Conservation (phyloP, 805 yeast genomes). For the Komagataella mondaviorum region DNA sequence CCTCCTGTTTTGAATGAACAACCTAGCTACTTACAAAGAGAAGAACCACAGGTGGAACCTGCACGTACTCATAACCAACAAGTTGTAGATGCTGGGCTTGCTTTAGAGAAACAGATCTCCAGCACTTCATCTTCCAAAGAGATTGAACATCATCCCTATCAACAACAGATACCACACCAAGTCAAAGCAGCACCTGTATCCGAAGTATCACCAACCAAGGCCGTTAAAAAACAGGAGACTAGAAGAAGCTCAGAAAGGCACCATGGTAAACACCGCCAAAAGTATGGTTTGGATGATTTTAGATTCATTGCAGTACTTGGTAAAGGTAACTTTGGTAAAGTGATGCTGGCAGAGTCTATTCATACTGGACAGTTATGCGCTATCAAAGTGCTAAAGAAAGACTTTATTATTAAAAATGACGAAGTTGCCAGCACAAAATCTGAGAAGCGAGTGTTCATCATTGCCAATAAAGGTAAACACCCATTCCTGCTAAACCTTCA, state of each 20-base stretch:
- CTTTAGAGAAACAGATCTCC: not conserved
- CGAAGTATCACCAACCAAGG: not conserved
- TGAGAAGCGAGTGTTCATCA: constrained; percentile 79
- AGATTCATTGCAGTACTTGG: constrained; percentile 90
- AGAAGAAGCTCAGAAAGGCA: constrained; percentile 17
- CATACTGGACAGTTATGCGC: constrained; percentile 78
- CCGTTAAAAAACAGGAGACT: not conserved
- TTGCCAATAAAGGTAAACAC: constrained; percentile 69
- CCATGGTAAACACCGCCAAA: constrained; percentile 37
- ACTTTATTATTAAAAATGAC: constrained; percentile 87
- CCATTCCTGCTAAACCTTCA: constrained; percentile 86
- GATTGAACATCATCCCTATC: constrained; percentile 1
- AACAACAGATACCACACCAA: constrained; percentile 6
- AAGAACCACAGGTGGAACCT: not conserved
- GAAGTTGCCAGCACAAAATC: constrained; percentile 93
- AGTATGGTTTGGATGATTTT: constrained; percentile 90
- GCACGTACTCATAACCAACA: not conserved
- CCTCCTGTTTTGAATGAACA: not conserved
- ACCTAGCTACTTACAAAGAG: not conserved
- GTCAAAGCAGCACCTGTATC: constrained; percentile 3
- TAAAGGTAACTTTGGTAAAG: constrained; percentile 97
- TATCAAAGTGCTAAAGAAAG: constrained; percentile 91
- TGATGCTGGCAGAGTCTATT: constrained; percentile 90
- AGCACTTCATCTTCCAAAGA: not conserved
- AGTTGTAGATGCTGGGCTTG: not conserved